Evolutionary conservation across 306 rosid genomes (phyloP).

Genomic region (Lathyrus aphaca): DNA sequence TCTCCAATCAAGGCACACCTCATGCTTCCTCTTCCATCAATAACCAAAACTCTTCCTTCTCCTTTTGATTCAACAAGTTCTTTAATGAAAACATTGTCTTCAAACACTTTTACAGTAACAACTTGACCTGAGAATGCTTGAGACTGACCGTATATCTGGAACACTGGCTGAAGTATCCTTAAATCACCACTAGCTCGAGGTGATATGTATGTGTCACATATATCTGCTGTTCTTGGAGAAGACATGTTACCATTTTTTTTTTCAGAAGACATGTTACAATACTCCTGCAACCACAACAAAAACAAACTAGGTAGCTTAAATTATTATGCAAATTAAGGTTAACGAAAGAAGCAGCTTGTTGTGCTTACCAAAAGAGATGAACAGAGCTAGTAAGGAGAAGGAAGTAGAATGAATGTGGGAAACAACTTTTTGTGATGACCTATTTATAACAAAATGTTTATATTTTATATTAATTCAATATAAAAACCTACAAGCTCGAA

Average conservation of each 20-base stretch:
- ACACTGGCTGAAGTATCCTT: conserved; percentile 52
- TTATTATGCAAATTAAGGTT: no score
- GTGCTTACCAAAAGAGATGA: conserved; percentile 22
- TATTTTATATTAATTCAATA: no score
- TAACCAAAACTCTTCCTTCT: conserved; percentile 54
- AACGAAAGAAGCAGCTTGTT: not conserved
- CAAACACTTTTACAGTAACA: conserved; percentile 69
- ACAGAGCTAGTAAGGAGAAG: not conserved
- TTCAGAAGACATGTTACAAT: no score
- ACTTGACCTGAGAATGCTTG: conserved; percentile 62
- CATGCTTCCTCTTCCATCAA: conserved; percentile 57
- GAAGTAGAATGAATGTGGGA: not conserved
- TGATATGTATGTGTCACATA: conserved; percentile 48
- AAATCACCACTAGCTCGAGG: conserved; percentile 42
- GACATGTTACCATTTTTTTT: no score
- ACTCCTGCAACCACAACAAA: no score
- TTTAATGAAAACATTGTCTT: conserved; percentile 74
- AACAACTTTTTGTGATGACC: not conserved
- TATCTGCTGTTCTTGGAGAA: no score
- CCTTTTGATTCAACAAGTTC: conserved; percentile 64
- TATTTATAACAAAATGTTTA: no score
- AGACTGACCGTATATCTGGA: conserved; percentile 57
- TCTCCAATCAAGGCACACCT: conserved; percentile 55
- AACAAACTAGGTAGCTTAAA: no score
- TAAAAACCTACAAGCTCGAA: no score